A percentile compares a stretch with the other conserved stretches of the same genome.
Evolutionary conservation across 1,139 yeast genomes (phyloP).

Genomic region (Magnusiomyces ingens): DNA sequence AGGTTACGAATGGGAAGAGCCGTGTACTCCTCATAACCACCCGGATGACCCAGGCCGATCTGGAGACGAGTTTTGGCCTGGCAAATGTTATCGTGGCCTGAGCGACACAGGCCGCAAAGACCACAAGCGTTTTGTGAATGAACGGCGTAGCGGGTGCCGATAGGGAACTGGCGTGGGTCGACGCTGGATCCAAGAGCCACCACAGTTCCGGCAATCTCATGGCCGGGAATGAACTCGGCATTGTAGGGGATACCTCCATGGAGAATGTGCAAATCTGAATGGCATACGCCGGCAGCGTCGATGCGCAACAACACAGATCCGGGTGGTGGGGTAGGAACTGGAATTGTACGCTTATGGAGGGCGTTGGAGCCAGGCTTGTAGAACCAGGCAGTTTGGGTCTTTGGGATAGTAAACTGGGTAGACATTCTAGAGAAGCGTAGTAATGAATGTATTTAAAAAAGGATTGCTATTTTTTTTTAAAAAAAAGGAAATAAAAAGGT

Average conservation of each 20-base stretch:
- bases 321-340: constrained; percentile 37
- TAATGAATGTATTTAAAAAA: no score
- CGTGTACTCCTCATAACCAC: constrained; percentile 47
- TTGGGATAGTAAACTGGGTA: neutral
- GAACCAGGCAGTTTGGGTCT: constrained; percentile 7
- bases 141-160: constrained; percentile 39
- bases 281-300: constrained; percentile 49
- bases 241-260: constrained; percentile 27
- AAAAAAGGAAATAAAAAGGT: no score
- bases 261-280: constrained; percentile 44
- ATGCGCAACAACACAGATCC: constrained; percentile 41
- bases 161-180: constrained; percentile 28
- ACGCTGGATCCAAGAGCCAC: constrained; percentile 38
- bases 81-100: constrained; percentile 42
- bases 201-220: constrained; percentile 49
- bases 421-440: no score
- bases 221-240: constrained; percentile 45
- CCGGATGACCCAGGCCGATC: constrained; percentile 42
- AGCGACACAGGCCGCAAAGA: constrained; percentile 38
- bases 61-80: constrained; percentile 11
- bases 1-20: constrained; percentile 6
- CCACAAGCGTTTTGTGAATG: constrained; percentile 42
- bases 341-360: constrained; percentile 19
- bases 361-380: neutral
- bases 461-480: no score